Evolutionary conservation across 352 stramenopile genomes (phyloP).

Genomic region (Phytophthora sp.): DNA sequence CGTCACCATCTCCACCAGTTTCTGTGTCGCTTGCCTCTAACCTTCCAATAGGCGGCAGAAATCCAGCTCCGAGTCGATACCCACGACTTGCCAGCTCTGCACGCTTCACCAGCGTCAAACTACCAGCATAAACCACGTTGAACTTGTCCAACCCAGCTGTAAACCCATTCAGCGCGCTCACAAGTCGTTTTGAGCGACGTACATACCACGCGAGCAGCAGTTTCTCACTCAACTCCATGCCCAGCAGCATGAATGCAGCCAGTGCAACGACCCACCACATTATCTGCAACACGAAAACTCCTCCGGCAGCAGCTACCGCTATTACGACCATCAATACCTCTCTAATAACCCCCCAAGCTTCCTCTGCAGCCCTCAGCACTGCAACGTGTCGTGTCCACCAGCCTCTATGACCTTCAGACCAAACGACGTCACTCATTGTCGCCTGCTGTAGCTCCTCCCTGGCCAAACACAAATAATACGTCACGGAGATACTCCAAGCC

Average conservation of each 20-base stretch:
- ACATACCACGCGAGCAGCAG: slow-evolving; percentile 26
- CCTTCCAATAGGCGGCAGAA: slow-evolving; percentile 60
- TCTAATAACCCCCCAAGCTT: background rate
- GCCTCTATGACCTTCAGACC: background rate
- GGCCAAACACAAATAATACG: background rate
- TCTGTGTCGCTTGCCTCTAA: slow-evolving; percentile 39
- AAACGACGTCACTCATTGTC: background rate
- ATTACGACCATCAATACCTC: slow-evolving; percentile 1
- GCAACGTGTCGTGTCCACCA: slow-evolving; percentile 3
- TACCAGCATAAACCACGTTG: slow-evolving; percentile 38
- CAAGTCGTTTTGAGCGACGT: slow-evolving; percentile 14
- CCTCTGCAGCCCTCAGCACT: background rate
- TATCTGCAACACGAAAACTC: slow-evolving; percentile 1
- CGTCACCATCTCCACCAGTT: background rate
- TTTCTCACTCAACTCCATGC: slow-evolving; percentile 21
- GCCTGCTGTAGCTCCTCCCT: slow-evolving; percentile 38
- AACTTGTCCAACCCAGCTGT: slow-evolving; percentile 11
- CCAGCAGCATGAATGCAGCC: slow-evolving; percentile 2
- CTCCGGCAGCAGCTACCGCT: background rate
- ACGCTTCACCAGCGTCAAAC: slow-evolving; percentile 60
- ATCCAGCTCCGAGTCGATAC: slow-evolving; percentile 50
- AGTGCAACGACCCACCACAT: slow-evolving; percentile 2
- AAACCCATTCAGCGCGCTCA: slow-evolving; percentile 16
- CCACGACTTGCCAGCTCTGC: slow-evolving; percentile 60
- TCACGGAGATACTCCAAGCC: too few species aligned